Conservation (phyloP, 129 eudicot species). For the Scalesia atractyloides region DNA sequence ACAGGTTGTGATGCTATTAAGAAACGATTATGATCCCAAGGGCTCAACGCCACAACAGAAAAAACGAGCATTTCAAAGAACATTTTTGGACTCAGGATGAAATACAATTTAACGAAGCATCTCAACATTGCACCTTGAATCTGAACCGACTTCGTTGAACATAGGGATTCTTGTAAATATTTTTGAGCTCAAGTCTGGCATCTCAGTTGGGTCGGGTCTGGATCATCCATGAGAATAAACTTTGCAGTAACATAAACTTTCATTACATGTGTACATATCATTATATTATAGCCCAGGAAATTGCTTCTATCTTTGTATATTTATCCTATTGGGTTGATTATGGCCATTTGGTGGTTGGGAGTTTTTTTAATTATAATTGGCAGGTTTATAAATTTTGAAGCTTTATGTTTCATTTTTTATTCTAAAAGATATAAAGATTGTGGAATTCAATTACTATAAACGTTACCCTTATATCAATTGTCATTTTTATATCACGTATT, state of each 20-base stretch:
- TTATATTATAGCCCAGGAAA: neutral
- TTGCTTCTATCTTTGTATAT: neutral
- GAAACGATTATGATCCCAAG: constrained; percentile 39
- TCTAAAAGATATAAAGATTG: too few relatives aligned
- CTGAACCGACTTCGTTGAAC: constrained; percentile 15
- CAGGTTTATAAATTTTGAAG: too few relatives aligned
- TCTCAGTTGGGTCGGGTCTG: neutral
- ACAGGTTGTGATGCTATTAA: constrained; percentile 55
- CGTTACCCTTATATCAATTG: too few relatives aligned
- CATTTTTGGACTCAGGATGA: constrained; percentile 76
- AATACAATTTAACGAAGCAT: constrained; percentile 69
- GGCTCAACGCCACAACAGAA: constrained; percentile 40
- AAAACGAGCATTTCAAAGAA: constrained; percentile 51
- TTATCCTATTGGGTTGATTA: neutral
- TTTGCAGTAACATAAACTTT: constrained; percentile 2
- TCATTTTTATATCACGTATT: too few relatives aligned
- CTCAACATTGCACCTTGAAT: constrained; percentile 35
- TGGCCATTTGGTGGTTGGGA: neutral
- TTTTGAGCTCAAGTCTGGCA: constrained; percentile 7
- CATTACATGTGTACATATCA: constrained; percentile 3
- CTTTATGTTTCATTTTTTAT: too few relatives aligned
- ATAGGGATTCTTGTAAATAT: constrained; percentile 10
- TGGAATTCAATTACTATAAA: too few relatives aligned
- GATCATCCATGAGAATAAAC: neutral
- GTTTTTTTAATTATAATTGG: too few relatives aligned